Conservation (phyloP, 345 rosid genomes). For the Citrus maxima region DNA sequence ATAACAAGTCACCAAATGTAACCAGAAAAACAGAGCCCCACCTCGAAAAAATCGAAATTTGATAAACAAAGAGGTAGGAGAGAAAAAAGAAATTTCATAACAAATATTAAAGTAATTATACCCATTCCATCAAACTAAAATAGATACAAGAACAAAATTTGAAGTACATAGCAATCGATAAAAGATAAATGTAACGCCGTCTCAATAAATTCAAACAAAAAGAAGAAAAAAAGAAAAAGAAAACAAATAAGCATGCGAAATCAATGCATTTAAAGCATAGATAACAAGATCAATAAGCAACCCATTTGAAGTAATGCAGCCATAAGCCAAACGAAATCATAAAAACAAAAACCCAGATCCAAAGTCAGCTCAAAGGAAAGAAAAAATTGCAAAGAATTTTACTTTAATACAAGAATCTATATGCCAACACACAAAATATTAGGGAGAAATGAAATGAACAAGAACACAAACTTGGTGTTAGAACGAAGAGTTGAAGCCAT, state of each 20-base stretch:
- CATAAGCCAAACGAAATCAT: background rate
- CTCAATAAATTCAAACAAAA: background rate
- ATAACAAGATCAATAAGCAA: background rate
- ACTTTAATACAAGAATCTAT: background rate
- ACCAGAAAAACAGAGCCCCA: background rate
- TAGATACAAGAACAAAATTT: background rate
- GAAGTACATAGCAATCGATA: background rate
- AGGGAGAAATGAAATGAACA: background rate
- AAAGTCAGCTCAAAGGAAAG: slow-evolving; percentile 14
- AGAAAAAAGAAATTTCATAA: background rate
- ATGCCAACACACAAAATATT: background rate
- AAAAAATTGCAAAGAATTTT: slow-evolving; percentile 6
- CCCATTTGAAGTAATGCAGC: background rate
- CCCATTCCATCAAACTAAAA: background rate
- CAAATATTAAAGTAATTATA: background rate
- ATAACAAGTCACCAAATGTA: background rate
- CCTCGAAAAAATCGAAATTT: background rate
- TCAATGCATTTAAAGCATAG: background rate
- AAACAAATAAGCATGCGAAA: background rate
- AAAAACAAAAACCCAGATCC: slow-evolving; percentile 28
- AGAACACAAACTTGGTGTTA: slow-evolving; percentile 46
- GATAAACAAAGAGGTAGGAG: background rate
- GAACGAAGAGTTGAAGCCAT: slow-evolving; percentile 76
- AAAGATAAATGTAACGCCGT: background rate
- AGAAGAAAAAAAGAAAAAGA: background rate